A percentile compares a stretch with the other conserved stretches of the same genome.
These are phyloP conservation scores for Emergomyces orientalis DNA, from an alignment of 2,329 filamentous ascomycete genomes.

Conservation along the genomic window DNA sequence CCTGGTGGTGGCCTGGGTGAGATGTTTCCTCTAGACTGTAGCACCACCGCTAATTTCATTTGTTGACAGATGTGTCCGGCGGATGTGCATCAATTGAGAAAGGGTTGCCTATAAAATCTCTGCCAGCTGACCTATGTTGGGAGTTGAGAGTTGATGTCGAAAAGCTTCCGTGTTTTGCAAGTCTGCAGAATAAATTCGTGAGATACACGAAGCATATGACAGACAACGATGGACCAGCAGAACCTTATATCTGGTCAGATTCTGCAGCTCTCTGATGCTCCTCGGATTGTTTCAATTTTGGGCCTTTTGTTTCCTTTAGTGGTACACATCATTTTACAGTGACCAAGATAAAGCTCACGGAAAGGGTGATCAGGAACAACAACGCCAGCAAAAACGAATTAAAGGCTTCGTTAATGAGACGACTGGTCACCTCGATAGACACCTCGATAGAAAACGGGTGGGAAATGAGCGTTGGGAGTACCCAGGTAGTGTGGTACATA, in stretches of 20 bases:
- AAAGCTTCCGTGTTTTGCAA: not conserved
- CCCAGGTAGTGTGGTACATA: not conserved
- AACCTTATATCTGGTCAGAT: not conserved
- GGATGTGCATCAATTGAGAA: not conserved
- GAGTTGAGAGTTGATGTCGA: too few relatives aligned
- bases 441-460: not conserved
- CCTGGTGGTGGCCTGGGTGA: not conserved
- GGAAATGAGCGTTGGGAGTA: not conserved
- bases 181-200: not conserved
- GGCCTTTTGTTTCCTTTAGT: too few relatives aligned
- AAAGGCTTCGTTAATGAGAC: not conserved
- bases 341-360: too few relatives aligned
- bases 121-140: too few relatives aligned
- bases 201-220: not conserved
- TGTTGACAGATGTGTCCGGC: not conserved
- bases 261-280: not conserved
- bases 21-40: not conserved
- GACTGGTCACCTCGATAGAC: not conserved
- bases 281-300: too few relatives aligned
- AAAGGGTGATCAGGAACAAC: not conserved
- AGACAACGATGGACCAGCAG: not conserved
- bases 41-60: not conserved
- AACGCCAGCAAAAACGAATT: not conserved
- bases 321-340: too few relatives aligned
- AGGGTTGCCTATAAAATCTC: not conserved